Conservation (phyloP, 2,329 filamentous ascomycete genomes). For the Nemania serpens region DNA sequence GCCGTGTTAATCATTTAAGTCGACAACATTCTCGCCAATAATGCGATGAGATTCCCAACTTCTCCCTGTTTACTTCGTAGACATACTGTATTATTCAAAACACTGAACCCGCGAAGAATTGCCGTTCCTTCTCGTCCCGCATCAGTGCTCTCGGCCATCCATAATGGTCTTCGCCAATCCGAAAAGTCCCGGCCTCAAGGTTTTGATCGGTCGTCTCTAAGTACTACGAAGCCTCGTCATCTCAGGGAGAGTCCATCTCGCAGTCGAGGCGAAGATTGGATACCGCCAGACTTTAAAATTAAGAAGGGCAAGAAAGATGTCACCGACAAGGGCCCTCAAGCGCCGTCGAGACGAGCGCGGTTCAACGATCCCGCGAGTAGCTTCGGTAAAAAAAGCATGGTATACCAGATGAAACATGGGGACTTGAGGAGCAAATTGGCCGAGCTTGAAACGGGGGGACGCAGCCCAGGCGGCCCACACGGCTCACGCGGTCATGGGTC, state of each 20-base stretch:
- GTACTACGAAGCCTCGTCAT: conserved; percentile 26
- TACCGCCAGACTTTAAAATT: conserved; percentile 43
- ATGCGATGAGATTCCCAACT: conserved; percentile 40
- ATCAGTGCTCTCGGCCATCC: conserved; percentile 71
- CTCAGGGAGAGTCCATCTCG: conserved; percentile 31
- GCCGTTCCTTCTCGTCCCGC: conserved; percentile 41
- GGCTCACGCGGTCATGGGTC: background rate
- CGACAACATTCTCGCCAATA: conserved; percentile 3
- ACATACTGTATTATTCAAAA: conserved; percentile 32
- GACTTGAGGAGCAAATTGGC: conserved; percentile 41
- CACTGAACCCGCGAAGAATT: conserved; percentile 13
- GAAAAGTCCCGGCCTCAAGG: conserved; percentile 43
- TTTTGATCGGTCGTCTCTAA: conserved; percentile 35
- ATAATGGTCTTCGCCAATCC: conserved; percentile 62
- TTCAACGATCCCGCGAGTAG: conserved; percentile 55
- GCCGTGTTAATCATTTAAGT: background rate
- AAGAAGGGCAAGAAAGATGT: conserved; percentile 59
- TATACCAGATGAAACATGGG: conserved; percentile 58
- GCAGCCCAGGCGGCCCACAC: no score
- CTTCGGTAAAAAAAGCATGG: conserved; percentile 61
- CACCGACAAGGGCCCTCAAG: conserved; percentile 47
- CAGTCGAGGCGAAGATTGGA: conserved; percentile 25
- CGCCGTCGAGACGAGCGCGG: conserved; percentile 54
- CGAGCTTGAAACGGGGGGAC: background rate
- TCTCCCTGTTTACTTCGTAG: conserved; percentile 38